Percentiles rank a stretch among this genome's conserved stretches.
Evolutionary conservation across 768 basidiomycete genomes (phyloP).

Genomic region (Tulasnella sp.): DNA sequence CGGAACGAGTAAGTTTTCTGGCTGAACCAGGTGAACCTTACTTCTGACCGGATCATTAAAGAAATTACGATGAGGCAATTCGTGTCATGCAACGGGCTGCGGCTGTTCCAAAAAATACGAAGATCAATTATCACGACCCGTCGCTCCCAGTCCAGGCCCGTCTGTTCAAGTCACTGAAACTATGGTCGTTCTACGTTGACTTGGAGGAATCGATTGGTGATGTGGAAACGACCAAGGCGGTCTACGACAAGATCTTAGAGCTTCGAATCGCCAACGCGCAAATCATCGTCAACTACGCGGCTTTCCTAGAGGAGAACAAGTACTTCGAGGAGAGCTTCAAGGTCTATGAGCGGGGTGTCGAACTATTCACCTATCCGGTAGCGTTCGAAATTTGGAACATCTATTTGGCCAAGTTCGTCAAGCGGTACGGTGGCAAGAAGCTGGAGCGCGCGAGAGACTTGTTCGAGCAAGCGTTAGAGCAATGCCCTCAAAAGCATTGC

Average conservation of each 20-base stretch:
- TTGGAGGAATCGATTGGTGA: constrained; percentile 95
- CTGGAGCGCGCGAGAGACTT: constrained; percentile 93
- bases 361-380: constrained; percentile 94
- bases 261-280: constrained; percentile 97
- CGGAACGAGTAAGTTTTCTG: constrained; percentile 68
- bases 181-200: constrained; percentile 99
- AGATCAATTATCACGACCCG: constrained; percentile 91
- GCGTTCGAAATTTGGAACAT: constrained; percentile 99
- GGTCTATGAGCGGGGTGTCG: constrained; percentile 95
- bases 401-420: constrained; percentile 92
- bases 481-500: constrained; percentile 89
- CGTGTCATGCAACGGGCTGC: constrained; percentile 95
- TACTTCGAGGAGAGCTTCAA: constrained; percentile 99
- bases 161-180: constrained; percentile 93
- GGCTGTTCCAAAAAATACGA: constrained; percentile 77
- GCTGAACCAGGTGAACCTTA: constrained; percentile 15
- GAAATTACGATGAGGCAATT: constrained; percentile 93
- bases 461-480: constrained; percentile 94
- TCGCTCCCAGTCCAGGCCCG: constrained; percentile 75
- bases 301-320: constrained; percentile 93
- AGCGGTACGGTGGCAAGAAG: constrained; percentile 91
- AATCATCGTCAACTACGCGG: constrained; percentile 92
- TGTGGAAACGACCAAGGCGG: constrained; percentile 79
- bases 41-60: constrained; percentile 24
- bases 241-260: constrained; percentile 94